Conservation (phyloP, 108 stramenopile species). For the Pseudonitzschia multiseries region DNA sequence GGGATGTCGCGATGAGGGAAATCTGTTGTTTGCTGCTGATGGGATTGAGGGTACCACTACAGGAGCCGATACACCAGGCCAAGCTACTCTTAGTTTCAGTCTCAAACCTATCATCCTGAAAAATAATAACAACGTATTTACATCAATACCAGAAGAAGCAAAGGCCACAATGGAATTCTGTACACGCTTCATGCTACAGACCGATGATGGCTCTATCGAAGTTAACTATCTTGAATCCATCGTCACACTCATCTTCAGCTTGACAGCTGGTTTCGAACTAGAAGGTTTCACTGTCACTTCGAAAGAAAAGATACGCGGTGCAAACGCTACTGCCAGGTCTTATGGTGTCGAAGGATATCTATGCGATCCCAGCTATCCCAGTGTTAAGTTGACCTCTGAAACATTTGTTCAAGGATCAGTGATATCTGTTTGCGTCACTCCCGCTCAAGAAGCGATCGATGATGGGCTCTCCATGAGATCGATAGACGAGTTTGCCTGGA, state of each 20-base stretch:
- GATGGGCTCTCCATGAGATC: background rate
- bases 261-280: background rate
- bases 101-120: background rate
- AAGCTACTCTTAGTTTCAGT: background rate
- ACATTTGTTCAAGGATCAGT: background rate
- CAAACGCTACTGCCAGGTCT: background rate
- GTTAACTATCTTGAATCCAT: background rate
- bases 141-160: background rate
- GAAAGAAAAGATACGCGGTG: background rate
- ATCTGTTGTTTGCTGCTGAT: background rate
- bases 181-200: background rate
- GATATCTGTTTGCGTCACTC: conserved; percentile 3
- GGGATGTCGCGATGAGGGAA: background rate
- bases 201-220: background rate
- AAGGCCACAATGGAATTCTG: background rate
- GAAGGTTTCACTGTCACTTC: background rate
- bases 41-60: background rate
- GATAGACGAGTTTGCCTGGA: background rate
- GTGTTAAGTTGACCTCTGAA: background rate
- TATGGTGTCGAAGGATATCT: background rate
- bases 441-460: background rate
- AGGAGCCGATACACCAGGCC: background rate
- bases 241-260: background rate
- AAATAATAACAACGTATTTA: background rate
- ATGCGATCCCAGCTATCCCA: background rate